Percentiles rank a stretch among this genome's conserved stretches.
Conservation (phyloP, 768 basidiomycete species). For the Macrolepiota fuliginosa region DNA sequence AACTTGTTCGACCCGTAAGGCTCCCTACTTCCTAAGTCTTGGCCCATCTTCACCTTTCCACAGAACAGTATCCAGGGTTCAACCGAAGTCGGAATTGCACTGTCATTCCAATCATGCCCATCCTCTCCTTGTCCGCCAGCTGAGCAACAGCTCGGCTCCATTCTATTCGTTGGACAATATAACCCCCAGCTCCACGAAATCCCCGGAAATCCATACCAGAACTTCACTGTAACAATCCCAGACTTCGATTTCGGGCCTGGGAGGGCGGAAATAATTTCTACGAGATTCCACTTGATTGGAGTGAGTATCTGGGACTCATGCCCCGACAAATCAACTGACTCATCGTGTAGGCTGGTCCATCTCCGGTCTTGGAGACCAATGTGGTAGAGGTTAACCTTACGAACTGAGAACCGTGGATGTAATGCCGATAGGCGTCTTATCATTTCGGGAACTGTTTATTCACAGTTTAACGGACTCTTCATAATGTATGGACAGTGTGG, state of each 20-base stretch:
- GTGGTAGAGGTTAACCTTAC: slow-evolving; percentile 15
- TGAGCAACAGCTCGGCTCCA: slow-evolving; percentile 23
- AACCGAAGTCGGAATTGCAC: slow-evolving; percentile 26
- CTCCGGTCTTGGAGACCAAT: slow-evolving; percentile 26
- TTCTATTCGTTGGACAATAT: slow-evolving; percentile 34
- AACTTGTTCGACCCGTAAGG: slow-evolving; percentile 48
- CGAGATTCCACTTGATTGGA: slow-evolving; percentile 28
- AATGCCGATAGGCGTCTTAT: not conserved
- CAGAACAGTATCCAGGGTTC: slow-evolving; percentile 23
- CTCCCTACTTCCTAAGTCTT: not conserved
- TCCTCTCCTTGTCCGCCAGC: slow-evolving; percentile 23
- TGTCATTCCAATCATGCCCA: slow-evolving; percentile 27
- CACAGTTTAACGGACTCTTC: too few relatives aligned
- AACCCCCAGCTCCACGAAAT: slow-evolving; percentile 20
- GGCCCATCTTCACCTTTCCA: slow-evolving; percentile 33
- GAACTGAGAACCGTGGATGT: slow-evolving; percentile 8
- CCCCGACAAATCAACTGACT: not conserved
- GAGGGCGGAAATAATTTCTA: slow-evolving; percentile 1
- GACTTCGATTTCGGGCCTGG: not conserved
- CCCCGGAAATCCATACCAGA: slow-evolving; percentile 21
- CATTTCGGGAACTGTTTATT: too few relatives aligned
- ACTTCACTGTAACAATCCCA: slow-evolving; percentile 22
- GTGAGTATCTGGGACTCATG: not conserved
- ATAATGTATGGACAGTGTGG: too few relatives aligned
- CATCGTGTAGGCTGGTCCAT: slow-evolving; percentile 24